Base-by-base conservation (phyloP, 352 stramenopile genomes). In the Stramenopiles sp. region DNA sequence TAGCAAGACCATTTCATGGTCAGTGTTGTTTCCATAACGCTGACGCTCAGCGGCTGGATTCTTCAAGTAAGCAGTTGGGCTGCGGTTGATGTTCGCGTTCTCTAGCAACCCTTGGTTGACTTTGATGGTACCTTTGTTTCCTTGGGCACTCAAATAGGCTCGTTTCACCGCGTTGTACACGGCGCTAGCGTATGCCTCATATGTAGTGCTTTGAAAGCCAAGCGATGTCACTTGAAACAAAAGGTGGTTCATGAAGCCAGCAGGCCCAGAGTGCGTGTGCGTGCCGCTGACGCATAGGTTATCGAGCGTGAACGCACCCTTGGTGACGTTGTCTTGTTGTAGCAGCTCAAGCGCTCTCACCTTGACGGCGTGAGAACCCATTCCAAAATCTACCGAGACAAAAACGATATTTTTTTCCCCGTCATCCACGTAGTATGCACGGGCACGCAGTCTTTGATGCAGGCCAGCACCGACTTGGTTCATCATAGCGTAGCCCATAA, bases 1-100 rank as follows among this genome's bases (percentile, higher is more conserved):
- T 86, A 94, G 92, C 0, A 97, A 84, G 25, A 90, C 91, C 91
- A 97, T 96, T 75, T 92, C 90, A 82, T 96, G 95, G 86, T 97
- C 92, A 27, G 91, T 96, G 80, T 97, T 88, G 7, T 83, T 82
- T 25, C 86, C 84, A 83, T 93, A 97, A 30, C 85, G 83, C 7
- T 84, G 86, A 7, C 92, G 88, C 82, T 97, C 93, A 0, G 88
- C 81, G 32, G 85, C 75, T 27, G 93, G 93, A 80, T 97, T 97
- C 8, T 92, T 87, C 14, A 92, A 84, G 84, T 97, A 97, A 22
- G 89, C 91, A n/a, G 93, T 91, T 0, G 88, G 85, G 0, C 90
- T 95, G 0, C 93, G 87, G 82, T 96, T 97, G 80, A 96, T 92
- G 1, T 91, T 89, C 31, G 86, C 81, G 14, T 25, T 71, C 44